A percentile compares a stretch with the other conserved stretches of the same genome.
Evolutionary conservation across 1,139 yeast species (phyloP).

Genomic region (Komagataea norvegica): DNA sequence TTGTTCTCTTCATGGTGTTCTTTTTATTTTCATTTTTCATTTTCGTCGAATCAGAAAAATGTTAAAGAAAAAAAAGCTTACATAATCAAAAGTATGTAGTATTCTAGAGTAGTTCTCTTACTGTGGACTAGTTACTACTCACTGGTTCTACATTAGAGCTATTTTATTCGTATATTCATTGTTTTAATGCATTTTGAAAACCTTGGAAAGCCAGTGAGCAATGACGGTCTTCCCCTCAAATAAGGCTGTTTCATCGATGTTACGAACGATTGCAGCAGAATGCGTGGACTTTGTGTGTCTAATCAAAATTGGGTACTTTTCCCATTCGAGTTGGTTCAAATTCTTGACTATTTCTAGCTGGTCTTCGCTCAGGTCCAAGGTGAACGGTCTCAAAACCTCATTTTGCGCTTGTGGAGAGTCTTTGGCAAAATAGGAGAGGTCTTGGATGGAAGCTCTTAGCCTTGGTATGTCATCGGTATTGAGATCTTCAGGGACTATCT

Average conservation of each 20-base stretch:
- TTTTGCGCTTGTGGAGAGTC: slow-evolving; percentile 14
- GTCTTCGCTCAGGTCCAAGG: slow-evolving; percentile 34
- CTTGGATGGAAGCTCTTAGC: slow-evolving; percentile 14
- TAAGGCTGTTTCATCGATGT: slow-evolving; percentile 35
- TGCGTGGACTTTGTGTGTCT: slow-evolving; percentile 64
- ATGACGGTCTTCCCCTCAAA: slow-evolving; percentile 65
- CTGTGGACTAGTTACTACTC: no score
- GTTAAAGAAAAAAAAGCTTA: neutral
- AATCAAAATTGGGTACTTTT: slow-evolving; percentile 66
- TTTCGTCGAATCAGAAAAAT: neutral
- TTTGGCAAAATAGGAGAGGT: slow-evolving; percentile 18
- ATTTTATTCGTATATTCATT: neutral
- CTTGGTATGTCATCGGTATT: slow-evolving; percentile 6
- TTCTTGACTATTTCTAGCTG: slow-evolving; percentile 53
- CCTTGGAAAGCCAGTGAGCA: slow-evolving; percentile 54
- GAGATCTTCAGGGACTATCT: neutral
- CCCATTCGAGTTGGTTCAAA: slow-evolving; percentile 60
- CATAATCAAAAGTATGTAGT: neutral
- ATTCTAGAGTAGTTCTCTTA: neutral
- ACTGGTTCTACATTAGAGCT: no score
- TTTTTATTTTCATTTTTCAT: neutral
- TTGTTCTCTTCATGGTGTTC: neutral
- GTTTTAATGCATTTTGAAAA: slow-evolving; percentile 21
- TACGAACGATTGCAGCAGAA: slow-evolving; percentile 75
- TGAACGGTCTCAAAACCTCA: slow-evolving; percentile 29